Evolutionary conservation across 176 grass and related monocot species (phyloP).

Genomic region (Bothriochloa decipiens): DNA sequence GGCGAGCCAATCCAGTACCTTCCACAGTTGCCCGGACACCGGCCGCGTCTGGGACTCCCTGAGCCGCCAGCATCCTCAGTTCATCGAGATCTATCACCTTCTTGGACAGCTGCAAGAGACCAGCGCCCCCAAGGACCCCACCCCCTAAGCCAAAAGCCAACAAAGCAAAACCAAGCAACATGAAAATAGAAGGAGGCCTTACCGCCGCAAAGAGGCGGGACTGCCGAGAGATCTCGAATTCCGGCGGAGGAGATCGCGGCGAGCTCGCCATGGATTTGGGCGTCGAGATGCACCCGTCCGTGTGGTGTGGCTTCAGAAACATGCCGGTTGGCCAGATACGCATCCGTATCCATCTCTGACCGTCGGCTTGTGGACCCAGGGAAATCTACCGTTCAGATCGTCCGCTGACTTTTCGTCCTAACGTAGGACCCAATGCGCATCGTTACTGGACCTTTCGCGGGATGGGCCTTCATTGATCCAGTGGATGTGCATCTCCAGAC

Average conservation of each 20-base stretch:
- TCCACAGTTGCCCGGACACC: conserved; percentile 79
- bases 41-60: conserved; percentile 77
- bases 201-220: conserved; percentile 81
- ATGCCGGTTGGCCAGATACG: neutral
- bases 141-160: neutral
- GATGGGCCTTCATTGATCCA: neutral
- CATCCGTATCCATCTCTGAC: neutral
- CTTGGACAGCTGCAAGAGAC: conserved; percentile 67
- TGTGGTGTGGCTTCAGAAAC: neutral
- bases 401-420: neutral
- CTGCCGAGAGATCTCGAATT: conserved; percentile 74
- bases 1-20: conserved; percentile 46
- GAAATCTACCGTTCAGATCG: neutral
- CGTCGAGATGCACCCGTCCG: neutral
- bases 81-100: conserved; percentile 84
- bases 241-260: conserved; percentile 44
- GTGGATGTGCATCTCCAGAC: neutral
- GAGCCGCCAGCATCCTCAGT: conserved; percentile 63
- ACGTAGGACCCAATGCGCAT: neutral
- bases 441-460: neutral
- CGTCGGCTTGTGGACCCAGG: neutral
- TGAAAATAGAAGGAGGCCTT: neutral
- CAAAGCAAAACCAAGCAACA: neutral
- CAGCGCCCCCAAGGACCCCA: neutral
- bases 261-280: conserved; percentile 54